These are phyloP conservation scores for Pterocarpus macrocarpus DNA, from an alignment of 306 rosid genomes.

Conservation along the genomic window DNA sequence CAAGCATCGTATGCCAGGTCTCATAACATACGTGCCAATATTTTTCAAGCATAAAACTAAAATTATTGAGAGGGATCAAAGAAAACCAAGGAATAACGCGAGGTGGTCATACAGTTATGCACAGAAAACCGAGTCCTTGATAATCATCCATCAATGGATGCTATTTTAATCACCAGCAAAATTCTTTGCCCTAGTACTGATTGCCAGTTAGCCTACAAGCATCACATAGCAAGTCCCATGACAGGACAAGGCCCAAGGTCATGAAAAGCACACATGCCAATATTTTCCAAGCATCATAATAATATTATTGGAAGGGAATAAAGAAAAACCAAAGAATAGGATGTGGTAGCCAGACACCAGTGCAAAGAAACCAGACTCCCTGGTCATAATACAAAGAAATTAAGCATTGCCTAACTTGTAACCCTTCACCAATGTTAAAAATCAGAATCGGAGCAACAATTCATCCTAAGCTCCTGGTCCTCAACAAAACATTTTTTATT, in stretches of 20 bases:
- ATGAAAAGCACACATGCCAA: neutral
- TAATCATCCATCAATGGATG: neutral
- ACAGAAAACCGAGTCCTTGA: neutral
- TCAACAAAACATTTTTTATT: neutral
- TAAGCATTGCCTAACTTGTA: neutral
- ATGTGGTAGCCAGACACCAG: neutral
- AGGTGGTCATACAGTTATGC: neutral
- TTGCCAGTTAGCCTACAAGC: neutral
- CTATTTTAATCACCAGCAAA: neutral
- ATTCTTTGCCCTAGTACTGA: slow-evolving; percentile 4
- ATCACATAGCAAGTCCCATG: neutral
- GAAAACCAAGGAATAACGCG: neutral
- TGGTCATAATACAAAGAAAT: neutral
- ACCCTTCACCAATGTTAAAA: neutral
- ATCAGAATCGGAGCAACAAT: no score
- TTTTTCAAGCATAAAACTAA: slow-evolving; percentile 17
- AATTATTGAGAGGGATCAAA: neutral
- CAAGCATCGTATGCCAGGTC: neutral
- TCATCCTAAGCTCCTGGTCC: neutral
- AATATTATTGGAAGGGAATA: neutral
- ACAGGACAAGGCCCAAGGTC: neutral
- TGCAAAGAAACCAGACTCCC: neutral
- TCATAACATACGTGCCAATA: neutral
- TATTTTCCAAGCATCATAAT: slow-evolving; percentile 9
- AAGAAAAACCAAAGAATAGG: neutral